Conservation (phyloP, 75 land plant genomes). For the Cryptomeria japonica region DNA sequence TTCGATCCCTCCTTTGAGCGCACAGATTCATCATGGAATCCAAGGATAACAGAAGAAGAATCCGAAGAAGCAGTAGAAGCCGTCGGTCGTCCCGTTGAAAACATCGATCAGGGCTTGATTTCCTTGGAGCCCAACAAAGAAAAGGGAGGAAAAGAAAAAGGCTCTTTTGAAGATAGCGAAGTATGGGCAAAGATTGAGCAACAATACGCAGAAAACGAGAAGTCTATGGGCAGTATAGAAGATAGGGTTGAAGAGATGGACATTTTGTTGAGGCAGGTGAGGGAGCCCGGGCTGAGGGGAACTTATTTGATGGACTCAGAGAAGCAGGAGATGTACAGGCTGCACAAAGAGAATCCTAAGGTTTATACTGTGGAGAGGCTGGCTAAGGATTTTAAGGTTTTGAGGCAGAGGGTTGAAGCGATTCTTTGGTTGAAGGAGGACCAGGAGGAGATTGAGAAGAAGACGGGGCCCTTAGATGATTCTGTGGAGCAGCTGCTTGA, state of each 20-base stretch:
- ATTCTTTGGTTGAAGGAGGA: slow-evolving; percentile 93
- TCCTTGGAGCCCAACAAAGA: not conserved
- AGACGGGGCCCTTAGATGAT: slow-evolving; percentile 78
- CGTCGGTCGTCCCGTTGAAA: slow-evolving; percentile 33
- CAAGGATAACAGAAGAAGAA: slow-evolving; percentile 55
- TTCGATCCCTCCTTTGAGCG: not conserved
- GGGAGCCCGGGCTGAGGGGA: slow-evolving; percentile 83
- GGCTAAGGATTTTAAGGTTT: slow-evolving; percentile 78
- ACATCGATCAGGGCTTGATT: slow-evolving; percentile 16
- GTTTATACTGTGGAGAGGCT: slow-evolving; percentile 77
- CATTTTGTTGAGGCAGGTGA: slow-evolving; percentile 50
- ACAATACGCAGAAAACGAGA: slow-evolving; percentile 17
- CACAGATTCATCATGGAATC: slow-evolving; percentile 50
- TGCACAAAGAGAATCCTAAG: slow-evolving; percentile 88
- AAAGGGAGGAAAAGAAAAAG: not conserved
- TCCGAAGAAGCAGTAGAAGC: slow-evolving; percentile 42
- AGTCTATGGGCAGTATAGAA: slow-evolving; percentile 30
- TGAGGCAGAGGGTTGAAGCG: slow-evolving; percentile 94
- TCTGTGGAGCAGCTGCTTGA: slow-evolving; percentile 73
- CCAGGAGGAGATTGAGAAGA: slow-evolving; percentile 88
- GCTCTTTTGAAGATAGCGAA: slow-evolving; percentile 4
- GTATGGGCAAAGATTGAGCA: slow-evolving; percentile 19
- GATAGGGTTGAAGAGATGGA: slow-evolving; percentile 27
- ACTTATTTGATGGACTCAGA: slow-evolving; percentile 69
- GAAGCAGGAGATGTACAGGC: slow-evolving; percentile 82